Base-by-base conservation (phyloP, 2,329 filamentous ascomycete species). In the Clarireedia paspali region DNA sequence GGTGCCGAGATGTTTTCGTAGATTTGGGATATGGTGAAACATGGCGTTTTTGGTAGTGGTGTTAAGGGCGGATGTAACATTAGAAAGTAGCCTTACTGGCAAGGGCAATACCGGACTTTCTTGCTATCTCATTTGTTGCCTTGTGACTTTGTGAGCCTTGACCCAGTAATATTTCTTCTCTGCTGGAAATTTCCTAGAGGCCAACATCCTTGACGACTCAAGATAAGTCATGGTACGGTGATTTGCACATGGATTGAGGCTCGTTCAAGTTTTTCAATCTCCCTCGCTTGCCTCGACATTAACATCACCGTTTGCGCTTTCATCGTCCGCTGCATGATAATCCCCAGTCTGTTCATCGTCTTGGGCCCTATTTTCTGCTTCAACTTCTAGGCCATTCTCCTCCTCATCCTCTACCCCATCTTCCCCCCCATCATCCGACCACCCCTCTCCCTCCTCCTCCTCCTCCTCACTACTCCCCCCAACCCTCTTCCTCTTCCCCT, bases 361-460 rank as follows among this genome's bases (percentile, higher is more conserved):
- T 9, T 15, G 3, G 17, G 12, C 12, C 17, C 7, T 14, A 5
- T 55, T 47, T 49, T 54, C 26, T 40, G 53, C 51, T 36, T 59
- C 63, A 47, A 57, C 55, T 23, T 4, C 30, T 34, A 69, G 67
- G 3, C 63, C 62, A 39, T 62, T 62, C n/a, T 63, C 64, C 26
- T 70, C 67, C 4, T 65, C 62, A 27, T 60, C 60, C 23, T 64
- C 64, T 36, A 62, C 63, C 27, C 62, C 59, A 23, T 63, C 63
- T 17, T 63, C 70, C 49, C 70, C 69, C 40, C 67, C 68, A n/a
- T 58, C 66, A 68, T 64, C 57, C 60, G 64, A 65, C 52, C 61
- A 66, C 62, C 50, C 70, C 62, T 30, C 53, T 62, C 50, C 63
- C 60, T 53, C 60, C 44, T 61, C 60, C 45, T 47, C 36, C 57